phyloP scores from a whole-genome alignment of 2,329 filamentous ascomycete genomes.

The Paecilomyces fulvus region DNA sequence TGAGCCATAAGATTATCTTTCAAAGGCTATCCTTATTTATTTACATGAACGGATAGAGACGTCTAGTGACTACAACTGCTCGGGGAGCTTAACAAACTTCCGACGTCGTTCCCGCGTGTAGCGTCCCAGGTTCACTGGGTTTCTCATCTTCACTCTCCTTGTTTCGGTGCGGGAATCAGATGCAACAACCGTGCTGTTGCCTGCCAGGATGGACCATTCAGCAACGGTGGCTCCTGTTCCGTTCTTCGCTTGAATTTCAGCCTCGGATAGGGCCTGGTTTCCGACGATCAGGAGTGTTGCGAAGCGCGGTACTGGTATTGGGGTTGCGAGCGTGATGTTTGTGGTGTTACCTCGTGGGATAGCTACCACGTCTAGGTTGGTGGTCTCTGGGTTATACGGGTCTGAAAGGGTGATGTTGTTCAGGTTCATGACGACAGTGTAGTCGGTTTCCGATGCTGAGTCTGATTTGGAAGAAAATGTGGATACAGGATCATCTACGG shows the following conservation, averaged over 20 bases:
- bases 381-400: slow-evolving; percentile 26
- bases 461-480: slow-evolving; percentile 6
- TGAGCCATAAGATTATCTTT: too few relatives aligned
- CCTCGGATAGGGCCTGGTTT: slow-evolving; percentile 29
- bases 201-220: slow-evolving; percentile 38
- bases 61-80: not conserved
- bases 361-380: slow-evolving; percentile 24
- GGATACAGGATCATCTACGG: slow-evolving; percentile 15
- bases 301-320: slow-evolving; percentile 28
- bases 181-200: not conserved
- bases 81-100: not conserved
- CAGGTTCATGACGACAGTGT: slow-evolving; percentile 16
- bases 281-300: slow-evolving; percentile 38
- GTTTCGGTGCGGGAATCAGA: not conserved
- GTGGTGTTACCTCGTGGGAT: slow-evolving; percentile 36
- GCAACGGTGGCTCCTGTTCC: slow-evolving; percentile 39
- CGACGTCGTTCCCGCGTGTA: not conserved
- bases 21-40: too few relatives aligned
- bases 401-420: slow-evolving; percentile 27
- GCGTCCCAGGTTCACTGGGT: not conserved
- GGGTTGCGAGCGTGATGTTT: slow-evolving; percentile 23
- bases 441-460: slow-evolving; percentile 4
- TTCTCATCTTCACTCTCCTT: not conserved
- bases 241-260: slow-evolving; percentile 21
- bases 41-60: not conserved